Percentiles rank a stretch among this genome's conserved stretches.
Conservation (phyloP, 352 stramenopile species). For the Globisporangium abappressorium region DNA sequence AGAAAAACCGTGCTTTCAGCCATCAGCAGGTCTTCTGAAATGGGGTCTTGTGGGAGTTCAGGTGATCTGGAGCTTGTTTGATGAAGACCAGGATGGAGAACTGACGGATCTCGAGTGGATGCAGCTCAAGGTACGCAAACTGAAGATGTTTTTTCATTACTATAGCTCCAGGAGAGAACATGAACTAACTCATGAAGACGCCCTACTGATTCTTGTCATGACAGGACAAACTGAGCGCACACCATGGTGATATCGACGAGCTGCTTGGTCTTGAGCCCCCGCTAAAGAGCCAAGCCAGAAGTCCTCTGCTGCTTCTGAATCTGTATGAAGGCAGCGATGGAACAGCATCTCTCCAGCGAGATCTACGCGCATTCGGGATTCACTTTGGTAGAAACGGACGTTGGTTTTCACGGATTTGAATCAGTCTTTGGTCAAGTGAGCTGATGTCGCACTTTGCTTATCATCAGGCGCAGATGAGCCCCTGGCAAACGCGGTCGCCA, state of each 20-base stretch:
- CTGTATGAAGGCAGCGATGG: conserved; percentile 32
- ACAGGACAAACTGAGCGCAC: conserved; percentile 27
- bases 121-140: conserved; percentile 33
- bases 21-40: conserved; percentile 12
- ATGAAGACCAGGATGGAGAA: conserved; percentile 26
- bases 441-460: background rate
- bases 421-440: background rate
- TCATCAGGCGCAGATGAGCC: conserved; percentile 21
- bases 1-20: background rate
- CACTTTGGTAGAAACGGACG: conserved; percentile 28
- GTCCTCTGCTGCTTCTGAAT: conserved; percentile 13
- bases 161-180: background rate
- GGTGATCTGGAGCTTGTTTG: conserved; percentile 42
- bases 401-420: background rate
- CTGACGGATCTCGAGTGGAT: conserved; percentile 28
- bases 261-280: conserved; percentile 11
- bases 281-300: conserved; percentile 6
- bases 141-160: background rate
- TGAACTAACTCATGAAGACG: background rate
- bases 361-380: conserved; percentile 42
- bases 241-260: conserved; percentile 26
- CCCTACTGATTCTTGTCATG: background rate
- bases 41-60: conserved; percentile 34
- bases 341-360: conserved; percentile 23
- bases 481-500: conserved; percentile 20